Evolutionary conservation across 495 filamentous ascomycete genomes (phyloP).

Genomic region (Annulohypoxylon nitens): DNA sequence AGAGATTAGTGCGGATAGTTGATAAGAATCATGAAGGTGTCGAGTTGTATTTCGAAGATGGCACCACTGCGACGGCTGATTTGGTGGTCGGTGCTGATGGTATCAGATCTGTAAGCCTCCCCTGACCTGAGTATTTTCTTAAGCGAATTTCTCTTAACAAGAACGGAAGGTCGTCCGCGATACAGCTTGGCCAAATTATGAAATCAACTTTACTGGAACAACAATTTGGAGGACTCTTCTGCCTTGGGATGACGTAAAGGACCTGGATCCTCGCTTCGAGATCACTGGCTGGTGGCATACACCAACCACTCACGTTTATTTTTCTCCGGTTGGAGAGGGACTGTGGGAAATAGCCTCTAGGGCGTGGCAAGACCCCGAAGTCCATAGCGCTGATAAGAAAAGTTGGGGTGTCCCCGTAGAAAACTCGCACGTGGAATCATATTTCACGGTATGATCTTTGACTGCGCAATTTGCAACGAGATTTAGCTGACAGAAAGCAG

Average conservation of each 20-base stretch:
- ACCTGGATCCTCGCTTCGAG: conserved; percentile 55
- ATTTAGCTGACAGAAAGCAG: conserved; percentile 29
- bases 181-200: conserved; percentile 52
- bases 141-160: conserved; percentile 17
- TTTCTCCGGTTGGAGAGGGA: conserved; percentile 59
- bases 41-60: conserved; percentile 57
- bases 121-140: conserved; percentile 2
- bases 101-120: conserved; percentile 61
- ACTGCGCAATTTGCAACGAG: not conserved
- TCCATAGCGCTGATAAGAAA: conserved; percentile 53
- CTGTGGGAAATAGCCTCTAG: conserved; percentile 52
- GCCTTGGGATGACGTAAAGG: conserved; percentile 48
- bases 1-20: conserved; percentile 53
- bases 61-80: conserved; percentile 55
- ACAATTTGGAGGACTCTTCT: conserved; percentile 58
- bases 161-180: conserved; percentile 46
- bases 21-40: conserved; percentile 50
- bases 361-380: conserved; percentile 47
- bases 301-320: conserved; percentile 59
- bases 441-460: conserved; percentile 46
- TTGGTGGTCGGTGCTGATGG: conserved; percentile 67
- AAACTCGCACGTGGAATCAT: conserved; percentile 59
- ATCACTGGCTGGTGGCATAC: conserved; percentile 64
- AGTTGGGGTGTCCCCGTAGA: conserved; percentile 63
- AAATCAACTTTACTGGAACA: conserved; percentile 58